Evolutionary conservation across 2,329 filamentous ascomycete genomes (phyloP).

Genomic region (Sclerotinia trifoliorum): DNA sequence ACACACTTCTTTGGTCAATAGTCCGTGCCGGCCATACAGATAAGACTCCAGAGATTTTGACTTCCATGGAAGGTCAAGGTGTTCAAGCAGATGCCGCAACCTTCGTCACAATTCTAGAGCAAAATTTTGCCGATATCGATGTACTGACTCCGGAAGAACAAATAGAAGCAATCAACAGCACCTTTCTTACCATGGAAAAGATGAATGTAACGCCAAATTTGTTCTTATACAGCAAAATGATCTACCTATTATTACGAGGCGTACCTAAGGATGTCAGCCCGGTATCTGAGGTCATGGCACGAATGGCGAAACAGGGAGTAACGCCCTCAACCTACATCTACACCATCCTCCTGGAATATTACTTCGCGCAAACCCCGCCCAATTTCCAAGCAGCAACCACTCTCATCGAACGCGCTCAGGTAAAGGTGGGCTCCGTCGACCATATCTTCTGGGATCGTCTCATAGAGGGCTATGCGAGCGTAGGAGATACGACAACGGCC

Average conservation of each 20-base stretch:
- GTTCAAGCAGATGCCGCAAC: constrained; percentile 65
- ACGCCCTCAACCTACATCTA: constrained; percentile 64
- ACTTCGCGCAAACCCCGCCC: constrained; percentile 58
- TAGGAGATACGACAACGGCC: constrained; percentile 51
- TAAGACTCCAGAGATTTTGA: constrained; percentile 54
- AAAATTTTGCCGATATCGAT: constrained; percentile 48
- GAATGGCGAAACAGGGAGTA: constrained; percentile 57
- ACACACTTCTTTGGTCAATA: constrained; percentile 63
- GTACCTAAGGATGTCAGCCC: constrained; percentile 43
- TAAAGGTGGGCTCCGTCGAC: constrained; percentile 45
- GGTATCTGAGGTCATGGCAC: constrained; percentile 59
- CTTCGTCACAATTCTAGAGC: constrained; percentile 70
- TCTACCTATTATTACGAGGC: constrained; percentile 58
- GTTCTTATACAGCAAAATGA: constrained; percentile 67
- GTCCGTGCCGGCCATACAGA: constrained; percentile 50
- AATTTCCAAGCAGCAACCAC: constrained; percentile 58
- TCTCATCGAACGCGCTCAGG: constrained; percentile 53
- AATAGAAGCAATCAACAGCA: constrained; percentile 48
- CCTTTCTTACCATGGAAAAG: constrained; percentile 58
- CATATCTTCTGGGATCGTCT: constrained; percentile 67
- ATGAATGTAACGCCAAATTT: constrained; percentile 59
- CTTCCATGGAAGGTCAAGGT: constrained; percentile 56
- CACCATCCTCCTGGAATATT: constrained; percentile 69
- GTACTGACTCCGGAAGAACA: constrained; percentile 50
- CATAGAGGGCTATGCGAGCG: constrained; percentile 62